Conservation (phyloP, 139 green algal genomes). For the Chlamydomonas sphaeroides region DNA sequence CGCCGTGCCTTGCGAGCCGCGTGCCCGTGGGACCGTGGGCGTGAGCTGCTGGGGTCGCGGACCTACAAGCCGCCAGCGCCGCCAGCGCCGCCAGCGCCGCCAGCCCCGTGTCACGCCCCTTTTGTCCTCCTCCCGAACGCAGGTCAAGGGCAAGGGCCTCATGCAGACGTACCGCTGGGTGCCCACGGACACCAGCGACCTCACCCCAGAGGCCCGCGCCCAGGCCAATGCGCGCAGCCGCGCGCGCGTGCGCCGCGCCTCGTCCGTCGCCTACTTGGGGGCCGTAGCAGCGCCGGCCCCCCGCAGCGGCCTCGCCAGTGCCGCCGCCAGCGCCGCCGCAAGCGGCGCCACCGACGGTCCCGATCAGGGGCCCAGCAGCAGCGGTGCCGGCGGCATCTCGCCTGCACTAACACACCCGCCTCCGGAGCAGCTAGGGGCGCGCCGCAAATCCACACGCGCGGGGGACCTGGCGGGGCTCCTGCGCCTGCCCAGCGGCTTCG, state of each 20-base stretch:
- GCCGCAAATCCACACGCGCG: too few species aligned
- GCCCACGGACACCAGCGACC: background rate
- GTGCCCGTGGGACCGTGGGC: background rate
- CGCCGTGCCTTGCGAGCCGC: background rate
- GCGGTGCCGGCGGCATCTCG: too few species aligned
- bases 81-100: too few species aligned
- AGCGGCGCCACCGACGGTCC: too few species aligned
- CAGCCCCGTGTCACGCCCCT: background rate
- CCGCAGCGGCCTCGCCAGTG: too few species aligned
- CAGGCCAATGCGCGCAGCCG: background rate
- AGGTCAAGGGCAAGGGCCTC: slow-evolving; percentile 37
- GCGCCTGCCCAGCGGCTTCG: too few species aligned
- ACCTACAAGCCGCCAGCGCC: background rate
- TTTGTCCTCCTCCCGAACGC: background rate
- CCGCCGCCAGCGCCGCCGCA: too few species aligned
- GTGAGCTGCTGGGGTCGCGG: background rate
- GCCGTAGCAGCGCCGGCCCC: too few species aligned
- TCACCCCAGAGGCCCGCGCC: background rate
- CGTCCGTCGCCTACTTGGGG: background rate
- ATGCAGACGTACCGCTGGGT: slow-evolving; percentile 25
- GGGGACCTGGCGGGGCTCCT: too few species aligned
- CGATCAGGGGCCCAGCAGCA: too few species aligned
- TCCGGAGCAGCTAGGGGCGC: too few species aligned
- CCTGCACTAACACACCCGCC: too few species aligned
- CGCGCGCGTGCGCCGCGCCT: slow-evolving; percentile 1